Evolutionary conservation across 768 basidiomycete genomes (phyloP), one percentile per base, ranked within the genome.

Genomic region (Amanita pallidorosea): DNA sequence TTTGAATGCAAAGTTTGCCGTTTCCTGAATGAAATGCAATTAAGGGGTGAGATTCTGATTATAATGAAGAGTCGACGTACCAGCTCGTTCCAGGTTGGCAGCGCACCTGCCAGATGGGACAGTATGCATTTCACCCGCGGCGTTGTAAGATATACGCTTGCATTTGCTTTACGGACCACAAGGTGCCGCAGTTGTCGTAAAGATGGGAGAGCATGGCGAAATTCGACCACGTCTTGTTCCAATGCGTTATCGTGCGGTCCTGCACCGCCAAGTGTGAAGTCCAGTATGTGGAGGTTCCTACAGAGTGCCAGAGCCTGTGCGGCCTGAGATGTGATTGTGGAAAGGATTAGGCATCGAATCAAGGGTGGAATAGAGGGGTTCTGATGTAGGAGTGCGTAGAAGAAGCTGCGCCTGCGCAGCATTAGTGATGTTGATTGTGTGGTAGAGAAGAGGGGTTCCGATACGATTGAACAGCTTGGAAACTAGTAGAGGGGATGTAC

Each of bases 401-500:
- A 73, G 65, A 11, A 74, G 68, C 9, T 57, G 54, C 1, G 78
- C 64, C 20, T 80, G 74, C 9, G 47, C 33, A 0, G 69, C 54
- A 0, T 74, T 67, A 34, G 60, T 64, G 41, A 85, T 58, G 56
- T 69, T 66, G 38, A 84, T 53, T 38, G 70, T 68, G 58, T 74
- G 68, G 66, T 83, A 83, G 54, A 79, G 70, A 11, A 81, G 67
- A 1, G 81, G 81, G 0, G 72, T 71, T 2, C 69, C 71, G 53
- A 85, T 81, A 53, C 83, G 72, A 40, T 71, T 62, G 65, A 82
- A 79, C 20, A 65, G 58, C 35, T 63, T 72, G 45, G 65, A 81
- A 42, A 79, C 76, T 47, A 77, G 72, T 13, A 84, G 71, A 0
- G 73, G 69, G 4, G 76, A 66, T 15, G 65, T 58, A 12, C 63